phyloP scores from a whole-genome alignment of 768 basidiomycete genomes.

The Russula ochroleuca region DNA sequence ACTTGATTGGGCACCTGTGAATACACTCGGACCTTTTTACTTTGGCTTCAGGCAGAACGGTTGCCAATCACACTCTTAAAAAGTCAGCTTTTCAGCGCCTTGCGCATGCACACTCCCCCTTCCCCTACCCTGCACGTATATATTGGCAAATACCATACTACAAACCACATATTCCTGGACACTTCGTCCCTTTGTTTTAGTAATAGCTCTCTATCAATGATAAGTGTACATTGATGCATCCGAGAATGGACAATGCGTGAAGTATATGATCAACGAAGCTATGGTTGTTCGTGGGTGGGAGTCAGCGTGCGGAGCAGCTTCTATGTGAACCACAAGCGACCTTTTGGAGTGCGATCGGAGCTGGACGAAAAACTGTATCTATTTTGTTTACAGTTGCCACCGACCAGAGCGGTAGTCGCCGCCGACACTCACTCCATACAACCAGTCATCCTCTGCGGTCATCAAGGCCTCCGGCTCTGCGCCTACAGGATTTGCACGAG shows the following conservation, averaged over 20 bases:
- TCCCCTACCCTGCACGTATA: conserved; percentile 25
- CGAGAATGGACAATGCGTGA: background rate
- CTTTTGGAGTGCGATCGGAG: too few species aligned
- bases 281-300: too few species aligned
- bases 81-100: conserved; percentile 2
- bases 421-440: too few species aligned
- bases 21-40: conserved; percentile 8
- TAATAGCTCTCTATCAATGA: conserved; percentile 22
- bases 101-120: conserved; percentile 13
- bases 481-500: too few species aligned
- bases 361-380: too few species aligned
- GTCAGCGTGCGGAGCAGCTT: too few species aligned
- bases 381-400: too few species aligned
- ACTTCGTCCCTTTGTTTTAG: conserved; percentile 20
- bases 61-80: background rate
- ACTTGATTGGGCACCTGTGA: background rate
- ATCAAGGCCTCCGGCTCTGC: too few species aligned
- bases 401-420: too few species aligned
- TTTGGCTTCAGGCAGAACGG: conserved; percentile 1
- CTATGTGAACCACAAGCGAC: too few species aligned
- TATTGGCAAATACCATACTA: conserved; percentile 25
- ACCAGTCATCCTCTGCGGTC: too few species aligned
- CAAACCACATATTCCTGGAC: conserved; percentile 20
- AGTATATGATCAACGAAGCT: too few species aligned
- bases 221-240: conserved; percentile 16